Conservation (phyloP, 2,329 filamentous ascomycete species). For the Didymella pinodella region DNA sequence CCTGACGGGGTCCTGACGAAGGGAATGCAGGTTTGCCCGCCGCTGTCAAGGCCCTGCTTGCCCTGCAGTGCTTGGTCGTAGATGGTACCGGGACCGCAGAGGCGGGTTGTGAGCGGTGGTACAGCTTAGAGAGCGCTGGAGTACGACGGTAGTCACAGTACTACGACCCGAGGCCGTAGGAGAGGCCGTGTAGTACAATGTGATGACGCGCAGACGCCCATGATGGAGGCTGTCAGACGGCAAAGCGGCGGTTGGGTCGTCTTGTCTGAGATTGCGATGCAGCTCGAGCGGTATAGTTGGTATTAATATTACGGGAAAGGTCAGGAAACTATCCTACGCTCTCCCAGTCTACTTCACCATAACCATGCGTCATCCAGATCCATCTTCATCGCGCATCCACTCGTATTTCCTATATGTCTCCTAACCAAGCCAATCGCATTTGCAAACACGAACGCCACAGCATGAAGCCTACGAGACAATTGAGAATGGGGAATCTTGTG, state of each 20-base stretch:
- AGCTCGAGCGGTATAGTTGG: background rate
- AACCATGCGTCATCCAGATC: conserved; percentile 17
- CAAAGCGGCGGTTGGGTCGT: background rate
- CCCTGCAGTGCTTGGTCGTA: conserved; percentile 9
- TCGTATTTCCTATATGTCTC: conserved; percentile 20
- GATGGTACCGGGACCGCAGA: conserved; percentile 11
- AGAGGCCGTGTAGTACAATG: conserved; percentile 3
- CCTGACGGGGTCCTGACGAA: background rate
- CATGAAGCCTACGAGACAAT: conserved; percentile 25
- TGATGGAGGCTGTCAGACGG: background rate
- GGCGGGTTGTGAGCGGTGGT: background rate
- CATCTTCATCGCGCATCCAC: conserved; percentile 16
- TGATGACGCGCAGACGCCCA: conserved; percentile 3
- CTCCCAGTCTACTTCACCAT: conserved; percentile 23
- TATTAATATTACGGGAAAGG: conserved; percentile 42
- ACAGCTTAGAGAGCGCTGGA: background rate
- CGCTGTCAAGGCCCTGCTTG: background rate
- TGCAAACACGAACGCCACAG: conserved; percentile 23
- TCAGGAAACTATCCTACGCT: conserved; percentile 24
- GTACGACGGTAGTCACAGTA: background rate
- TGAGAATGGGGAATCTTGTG: conserved; percentile 42
- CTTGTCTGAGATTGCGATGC: background rate
- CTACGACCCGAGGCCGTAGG: background rate
- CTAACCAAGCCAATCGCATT: conserved; percentile 30
- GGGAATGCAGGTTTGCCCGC: conserved; percentile 5